A percentile compares a stretch with the other conserved stretches of the same genome.
phyloP scores from a whole-genome alignment of 2,329 filamentous ascomycete genomes.

The Verticillium tricorpus region DNA sequence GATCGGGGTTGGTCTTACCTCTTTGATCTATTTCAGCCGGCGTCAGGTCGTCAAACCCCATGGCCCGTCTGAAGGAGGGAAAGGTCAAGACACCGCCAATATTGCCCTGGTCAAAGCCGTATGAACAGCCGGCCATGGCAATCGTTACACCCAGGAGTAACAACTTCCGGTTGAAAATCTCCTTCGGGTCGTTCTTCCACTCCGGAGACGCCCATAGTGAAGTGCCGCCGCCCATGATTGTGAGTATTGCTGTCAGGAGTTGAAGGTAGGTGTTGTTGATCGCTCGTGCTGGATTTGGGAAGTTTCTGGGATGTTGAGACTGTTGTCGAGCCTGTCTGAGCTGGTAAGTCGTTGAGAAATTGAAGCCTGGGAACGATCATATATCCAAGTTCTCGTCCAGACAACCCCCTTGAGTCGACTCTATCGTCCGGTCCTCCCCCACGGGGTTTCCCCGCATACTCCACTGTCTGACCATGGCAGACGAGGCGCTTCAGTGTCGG shows the following conservation, averaged over 20 bases:
- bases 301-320: background rate
- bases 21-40: slow-evolving; percentile 17
- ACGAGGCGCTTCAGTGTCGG: background rate
- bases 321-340: background rate
- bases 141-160: slow-evolving; percentile 26
- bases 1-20: slow-evolving; percentile 1
- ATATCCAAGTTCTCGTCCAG: background rate
- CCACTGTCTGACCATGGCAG: background rate
- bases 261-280: background rate
- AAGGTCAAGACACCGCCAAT: slow-evolving; percentile 33
- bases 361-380: slow-evolving; percentile 3
- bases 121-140: slow-evolving; percentile 30
- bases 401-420: background rate
- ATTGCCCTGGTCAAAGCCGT: slow-evolving; percentile 34
- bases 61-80: slow-evolving; percentile 27
- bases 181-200: slow-evolving; percentile 27
- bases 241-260: background rate
- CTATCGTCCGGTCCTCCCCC: background rate
- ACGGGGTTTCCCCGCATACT: background rate
- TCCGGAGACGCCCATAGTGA: slow-evolving; percentile 32
- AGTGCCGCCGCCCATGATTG: slow-evolving; percentile 30
- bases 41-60: slow-evolving; percentile 25
- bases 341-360: background rate
- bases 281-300: background rate
- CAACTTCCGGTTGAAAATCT: slow-evolving; percentile 31